Evolutionary conservation across 768 basidiomycete species (phyloP).

Genomic region (Tremella yokohamensis): DNA sequence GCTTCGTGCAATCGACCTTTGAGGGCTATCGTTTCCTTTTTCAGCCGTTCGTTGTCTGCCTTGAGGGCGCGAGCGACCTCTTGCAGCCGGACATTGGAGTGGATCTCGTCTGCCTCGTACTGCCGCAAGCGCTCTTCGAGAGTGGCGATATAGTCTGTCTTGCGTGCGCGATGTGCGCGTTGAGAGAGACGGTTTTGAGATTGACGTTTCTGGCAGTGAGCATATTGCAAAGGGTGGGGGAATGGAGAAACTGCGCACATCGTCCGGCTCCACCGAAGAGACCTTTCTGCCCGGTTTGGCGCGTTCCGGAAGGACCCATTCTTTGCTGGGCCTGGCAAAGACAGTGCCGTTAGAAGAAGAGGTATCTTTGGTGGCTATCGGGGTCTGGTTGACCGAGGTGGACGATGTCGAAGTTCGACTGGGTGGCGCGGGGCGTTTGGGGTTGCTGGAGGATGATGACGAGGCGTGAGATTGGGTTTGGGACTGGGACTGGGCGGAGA

Average conservation of each 20-base stretch:
- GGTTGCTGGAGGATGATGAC: background rate
- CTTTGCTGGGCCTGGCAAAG: constrained; percentile 48
- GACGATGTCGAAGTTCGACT: background rate
- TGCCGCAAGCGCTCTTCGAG: constrained; percentile 40
- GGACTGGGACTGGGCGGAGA: background rate
- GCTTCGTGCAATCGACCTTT: background rate
- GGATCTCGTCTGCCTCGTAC: constrained; percentile 44
- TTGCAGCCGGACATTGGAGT: constrained; percentile 45
- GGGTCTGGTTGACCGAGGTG: background rate
- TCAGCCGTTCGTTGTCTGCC: constrained; percentile 39
- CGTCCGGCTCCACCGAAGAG: constrained; percentile 38
- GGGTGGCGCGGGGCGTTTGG: constrained; percentile 1
- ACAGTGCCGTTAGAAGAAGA: constrained; percentile 47
- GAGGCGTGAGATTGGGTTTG: background rate
- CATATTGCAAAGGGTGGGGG: background rate
- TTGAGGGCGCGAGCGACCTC: constrained; percentile 44
- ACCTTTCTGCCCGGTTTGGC: constrained; percentile 50
- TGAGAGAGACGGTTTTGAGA: constrained; percentile 46
- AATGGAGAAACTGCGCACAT: constrained; percentile 27
- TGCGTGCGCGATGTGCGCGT: constrained; percentile 38
- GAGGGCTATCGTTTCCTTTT: constrained; percentile 22
- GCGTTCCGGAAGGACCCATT: constrained; percentile 50
- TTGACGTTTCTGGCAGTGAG: constrained; percentile 35
- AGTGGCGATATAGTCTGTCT: constrained; percentile 40
- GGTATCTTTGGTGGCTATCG: constrained; percentile 37